These are phyloP conservation scores for Logfia minima DNA, from an alignment of 129 eudicot species.

Conservation along the genomic window DNA sequence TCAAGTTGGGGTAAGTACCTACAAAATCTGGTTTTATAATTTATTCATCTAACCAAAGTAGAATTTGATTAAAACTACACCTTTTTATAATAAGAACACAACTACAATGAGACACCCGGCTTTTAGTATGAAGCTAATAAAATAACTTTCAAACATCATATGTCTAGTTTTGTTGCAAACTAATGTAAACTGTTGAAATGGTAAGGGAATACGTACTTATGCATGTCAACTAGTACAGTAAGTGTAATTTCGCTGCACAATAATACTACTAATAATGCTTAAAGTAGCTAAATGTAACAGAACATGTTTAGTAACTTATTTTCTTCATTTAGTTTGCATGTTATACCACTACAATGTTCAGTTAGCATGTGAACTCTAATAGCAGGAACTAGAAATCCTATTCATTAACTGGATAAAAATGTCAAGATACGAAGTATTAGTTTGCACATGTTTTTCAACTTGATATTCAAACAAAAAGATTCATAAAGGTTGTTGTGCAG, in stretches of 20 bases:
- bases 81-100: background rate
- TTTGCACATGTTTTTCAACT: background rate
- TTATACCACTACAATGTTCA: background rate
- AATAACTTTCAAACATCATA: background rate
- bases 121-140: background rate
- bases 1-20: constrained; percentile 78
- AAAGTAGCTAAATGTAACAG: background rate
- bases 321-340: background rate
- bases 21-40: background rate
- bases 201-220: background rate
- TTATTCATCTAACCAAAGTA: background rate
- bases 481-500: constrained; percentile 15
- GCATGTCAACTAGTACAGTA: background rate
- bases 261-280: background rate
- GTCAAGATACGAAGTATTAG: background rate
- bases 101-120: background rate
- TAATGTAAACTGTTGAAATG: background rate
- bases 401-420: background rate
- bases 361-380: background rate
- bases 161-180: background rate
- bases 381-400: background rate
- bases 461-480: background rate
- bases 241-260: background rate
- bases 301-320: background rate
- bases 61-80: background rate